Evolutionary conservation across 2,329 filamentous ascomycete species (phyloP).

Genomic region (Onygenales sp.): DNA sequence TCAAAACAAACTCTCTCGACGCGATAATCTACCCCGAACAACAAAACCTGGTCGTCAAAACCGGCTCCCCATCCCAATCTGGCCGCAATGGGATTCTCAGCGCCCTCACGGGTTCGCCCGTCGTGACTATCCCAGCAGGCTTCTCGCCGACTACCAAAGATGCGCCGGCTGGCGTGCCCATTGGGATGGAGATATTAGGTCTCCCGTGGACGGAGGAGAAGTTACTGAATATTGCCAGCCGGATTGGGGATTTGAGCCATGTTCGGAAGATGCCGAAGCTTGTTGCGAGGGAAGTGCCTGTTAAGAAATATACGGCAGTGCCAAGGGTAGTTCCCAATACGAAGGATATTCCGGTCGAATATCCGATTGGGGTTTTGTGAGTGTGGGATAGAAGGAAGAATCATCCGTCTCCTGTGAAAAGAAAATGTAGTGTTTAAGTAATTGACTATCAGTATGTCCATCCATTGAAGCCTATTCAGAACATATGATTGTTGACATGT

Average conservation of each 20-base stretch:
- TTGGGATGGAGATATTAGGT: slow-evolving; percentile 57
- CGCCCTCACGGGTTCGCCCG: slow-evolving; percentile 44
- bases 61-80: slow-evolving; percentile 48
- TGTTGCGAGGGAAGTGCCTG: background rate
- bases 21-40: slow-evolving; percentile 57
- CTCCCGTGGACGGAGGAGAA: slow-evolving; percentile 46
- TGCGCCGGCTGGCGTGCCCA: slow-evolving; percentile 49
- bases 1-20: slow-evolving; percentile 42
- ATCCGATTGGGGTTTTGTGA: background rate
- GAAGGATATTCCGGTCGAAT: background rate
- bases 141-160: slow-evolving; percentile 6
- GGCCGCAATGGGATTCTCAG: slow-evolving; percentile 51
- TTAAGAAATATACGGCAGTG: background rate
- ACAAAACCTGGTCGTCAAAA: slow-evolving; percentile 51
- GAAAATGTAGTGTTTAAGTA: too few species aligned
- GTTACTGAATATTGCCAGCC: slow-evolving; percentile 45
- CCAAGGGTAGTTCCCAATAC: background rate
- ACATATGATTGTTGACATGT: too few species aligned
- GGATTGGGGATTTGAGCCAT: slow-evolving; percentile 37
- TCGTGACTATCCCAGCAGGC: slow-evolving; percentile 33
- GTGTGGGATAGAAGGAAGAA: background rate
- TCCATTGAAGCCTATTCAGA: too few species aligned
- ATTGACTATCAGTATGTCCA: too few species aligned
- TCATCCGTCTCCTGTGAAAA: too few species aligned
- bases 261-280: slow-evolving; percentile 36